Evolutionary conservation across 1,284 basidiomycete species (phyloP).

Genomic region (Spongiforma sp.): DNA sequence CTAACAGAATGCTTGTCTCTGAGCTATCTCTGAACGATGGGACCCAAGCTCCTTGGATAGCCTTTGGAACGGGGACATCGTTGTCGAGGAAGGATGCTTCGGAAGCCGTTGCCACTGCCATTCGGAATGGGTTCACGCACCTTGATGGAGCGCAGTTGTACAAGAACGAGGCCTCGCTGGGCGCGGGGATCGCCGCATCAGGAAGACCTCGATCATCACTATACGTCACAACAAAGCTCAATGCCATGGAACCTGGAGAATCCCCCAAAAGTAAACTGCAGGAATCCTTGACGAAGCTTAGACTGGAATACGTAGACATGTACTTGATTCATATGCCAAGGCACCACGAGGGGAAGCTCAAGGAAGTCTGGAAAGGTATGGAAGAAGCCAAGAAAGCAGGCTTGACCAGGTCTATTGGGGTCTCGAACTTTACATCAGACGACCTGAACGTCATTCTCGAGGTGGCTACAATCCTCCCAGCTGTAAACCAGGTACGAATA

Average conservation of each 20-base stretch:
- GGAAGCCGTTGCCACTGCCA: conserved; percentile 54
- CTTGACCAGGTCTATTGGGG: conserved; percentile 79
- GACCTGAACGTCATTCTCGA: conserved; percentile 69
- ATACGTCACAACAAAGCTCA: conserved; percentile 73
- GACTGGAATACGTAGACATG: conserved; percentile 73
- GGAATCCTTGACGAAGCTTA: conserved; percentile 63
- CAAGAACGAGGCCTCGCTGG: conserved; percentile 63
- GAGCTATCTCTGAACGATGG: conserved; percentile 65
- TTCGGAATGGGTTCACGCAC: conserved; percentile 67
- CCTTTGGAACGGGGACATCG: conserved; percentile 73
- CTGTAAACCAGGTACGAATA: conserved; percentile 77
- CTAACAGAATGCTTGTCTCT: conserved; percentile 40
- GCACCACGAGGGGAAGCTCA: conserved; percentile 48
- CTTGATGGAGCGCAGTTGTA: conserved; percentile 77
- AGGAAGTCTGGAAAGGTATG: conserved; percentile 72
- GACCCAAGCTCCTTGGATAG: conserved; percentile 61
- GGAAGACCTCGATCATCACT: conserved; percentile 52
- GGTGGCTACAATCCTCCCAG: conserved; percentile 63
- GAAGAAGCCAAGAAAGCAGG: conserved; percentile 72
- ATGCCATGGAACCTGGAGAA: conserved; percentile 39
- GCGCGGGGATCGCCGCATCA: conserved; percentile 56
- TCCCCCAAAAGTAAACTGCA: conserved; percentile 56
- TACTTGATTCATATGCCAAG: conserved; percentile 72
- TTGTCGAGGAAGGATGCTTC: conserved; percentile 58
- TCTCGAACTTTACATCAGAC: conserved; percentile 79